phyloP scores from a whole-genome alignment of 768 basidiomycete genomes.

The Calocybe gangraenosa region DNA sequence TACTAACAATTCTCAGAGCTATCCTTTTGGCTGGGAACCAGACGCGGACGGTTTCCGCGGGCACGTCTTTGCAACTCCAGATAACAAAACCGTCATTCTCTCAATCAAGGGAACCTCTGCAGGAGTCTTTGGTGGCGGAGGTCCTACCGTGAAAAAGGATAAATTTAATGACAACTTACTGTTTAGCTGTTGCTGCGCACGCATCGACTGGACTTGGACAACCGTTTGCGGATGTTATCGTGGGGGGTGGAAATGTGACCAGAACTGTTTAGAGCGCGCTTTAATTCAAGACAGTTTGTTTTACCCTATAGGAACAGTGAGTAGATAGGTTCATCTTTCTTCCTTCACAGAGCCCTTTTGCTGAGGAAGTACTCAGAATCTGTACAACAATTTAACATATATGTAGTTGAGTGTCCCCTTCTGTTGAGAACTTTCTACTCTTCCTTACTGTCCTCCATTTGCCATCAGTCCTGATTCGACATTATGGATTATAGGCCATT shows the following conservation, averaged over 20 bases:
- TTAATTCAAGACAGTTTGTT: conserved; percentile 80
- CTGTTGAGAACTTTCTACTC: background rate
- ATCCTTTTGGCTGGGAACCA: conserved; percentile 91
- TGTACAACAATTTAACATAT: conserved; percentile 92
- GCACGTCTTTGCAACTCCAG: conserved; percentile 80
- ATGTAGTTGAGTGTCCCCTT: conserved; percentile 54
- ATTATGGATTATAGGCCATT: conserved; percentile 86
- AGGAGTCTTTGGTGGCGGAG: conserved; percentile 64
- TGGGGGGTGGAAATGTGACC: conserved; percentile 77
- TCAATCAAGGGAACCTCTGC: conserved; percentile 95
- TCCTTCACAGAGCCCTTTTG: no score
- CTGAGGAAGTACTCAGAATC: conserved; percentile 53
- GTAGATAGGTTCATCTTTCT: no score
- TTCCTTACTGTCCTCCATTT: background rate
- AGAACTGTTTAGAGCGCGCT: conserved; percentile 71
- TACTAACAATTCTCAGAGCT: conserved; percentile 37
- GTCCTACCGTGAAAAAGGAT: conserved; percentile 87
- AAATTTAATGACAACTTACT: conserved; percentile 91
- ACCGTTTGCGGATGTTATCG: conserved; percentile 89
- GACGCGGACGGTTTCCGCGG: conserved; percentile 87
- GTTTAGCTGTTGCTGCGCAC: conserved; percentile 93
- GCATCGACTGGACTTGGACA: conserved; percentile 90
- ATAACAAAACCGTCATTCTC: conserved; percentile 82
- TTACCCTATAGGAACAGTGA: conserved; percentile 84
- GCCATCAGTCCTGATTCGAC: conserved; percentile 61